Evolutionary conservation across 2,329 filamentous ascomycete species (phyloP), one percentile per base, ranked within the genome.

Genomic region (Dothistroma septosporum): DNA sequence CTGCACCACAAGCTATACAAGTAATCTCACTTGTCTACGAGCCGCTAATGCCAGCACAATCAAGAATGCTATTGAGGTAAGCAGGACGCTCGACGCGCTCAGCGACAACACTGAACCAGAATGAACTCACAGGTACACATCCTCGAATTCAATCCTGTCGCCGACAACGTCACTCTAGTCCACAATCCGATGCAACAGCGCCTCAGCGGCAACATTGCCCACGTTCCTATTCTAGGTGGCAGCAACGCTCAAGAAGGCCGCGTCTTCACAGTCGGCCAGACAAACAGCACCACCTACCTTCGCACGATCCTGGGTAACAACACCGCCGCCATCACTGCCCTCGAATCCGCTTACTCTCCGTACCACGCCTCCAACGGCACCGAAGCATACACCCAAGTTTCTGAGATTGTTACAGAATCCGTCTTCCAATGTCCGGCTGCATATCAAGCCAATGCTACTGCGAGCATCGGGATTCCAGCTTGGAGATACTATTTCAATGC

Each of bases 401-500:
- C 63, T 4, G 61, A 67, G 46, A 59, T 67, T 28, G 61, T 62
- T 57, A 65, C 65, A 28, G 63, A 67, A 41, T 58, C 53, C 33
- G 59, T 63, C 22, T 67, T 65, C 63, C 69, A 70, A 60, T 75
- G 73, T 57, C 35, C 65, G 0, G 61, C 68, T 49, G 68, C 68
- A 14, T 61, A 62, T 14, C 68, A 64, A 53, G 66, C 72, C 37
- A 72, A 73, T 54, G 71, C 66, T 41, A 68, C 69, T 2, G 71
- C 71, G 19, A 35, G 61, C 5, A 59, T 66, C 21, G 70, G 70
- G 14, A 71, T 73, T 50, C 70, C 73, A 1, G 65, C 71, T 31
- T 77, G 73, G 74, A 66, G 74, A 22, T 77, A 75, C 65, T 72
- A 72, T 56, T 76, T 72, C 69, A 76, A 75, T 57, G 72, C 72